These are phyloP conservation scores for Usnea hakonensis DNA, from an alignment of 495 filamentous ascomycete genomes.

Conservation along the genomic window DNA sequence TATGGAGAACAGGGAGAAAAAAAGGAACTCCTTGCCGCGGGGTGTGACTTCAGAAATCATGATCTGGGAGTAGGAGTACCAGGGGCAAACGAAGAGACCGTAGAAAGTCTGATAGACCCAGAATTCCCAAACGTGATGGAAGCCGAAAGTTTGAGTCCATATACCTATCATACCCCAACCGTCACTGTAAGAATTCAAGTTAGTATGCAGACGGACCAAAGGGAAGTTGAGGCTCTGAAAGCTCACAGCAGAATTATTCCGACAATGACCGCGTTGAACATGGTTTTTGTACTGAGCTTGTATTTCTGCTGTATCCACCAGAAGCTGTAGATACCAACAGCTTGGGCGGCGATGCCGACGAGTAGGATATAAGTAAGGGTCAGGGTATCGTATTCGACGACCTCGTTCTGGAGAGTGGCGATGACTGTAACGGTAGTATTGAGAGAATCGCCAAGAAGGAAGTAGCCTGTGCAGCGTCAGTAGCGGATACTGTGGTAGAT, in stretches of 20 bases:
- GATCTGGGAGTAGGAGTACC: constrained; percentile 61
- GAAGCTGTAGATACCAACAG: constrained; percentile 53
- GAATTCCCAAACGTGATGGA: constrained; percentile 55
- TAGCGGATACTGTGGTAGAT: not conserved
- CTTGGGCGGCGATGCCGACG: constrained; percentile 56
- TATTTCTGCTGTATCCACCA: constrained; percentile 50
- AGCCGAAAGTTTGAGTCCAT: constrained; percentile 54
- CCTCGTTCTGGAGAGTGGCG: constrained; percentile 52
- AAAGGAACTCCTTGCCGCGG: constrained; percentile 56
- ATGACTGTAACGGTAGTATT: constrained; percentile 65
- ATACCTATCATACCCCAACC: constrained; percentile 63
- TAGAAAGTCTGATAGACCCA: constrained; percentile 59
- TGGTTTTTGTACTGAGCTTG: constrained; percentile 48
- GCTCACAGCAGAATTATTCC: constrained; percentile 45
- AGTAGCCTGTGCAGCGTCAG: constrained; percentile 40
- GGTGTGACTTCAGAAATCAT: constrained; percentile 63
- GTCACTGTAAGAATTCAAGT: constrained; percentile 26
- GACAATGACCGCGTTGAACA: constrained; percentile 54
- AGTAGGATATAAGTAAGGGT: constrained; percentile 55
- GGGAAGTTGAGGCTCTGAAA: not conserved
- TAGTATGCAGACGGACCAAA: not conserved
- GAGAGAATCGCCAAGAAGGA: constrained; percentile 55
- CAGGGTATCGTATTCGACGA: constrained; percentile 54
- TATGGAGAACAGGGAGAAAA: constrained; percentile 60
- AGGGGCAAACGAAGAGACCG: constrained; percentile 58